These are phyloP conservation scores for Rosa chinensis DNA, from an alignment of 306 rosid genomes.

Conservation along the genomic window DNA sequence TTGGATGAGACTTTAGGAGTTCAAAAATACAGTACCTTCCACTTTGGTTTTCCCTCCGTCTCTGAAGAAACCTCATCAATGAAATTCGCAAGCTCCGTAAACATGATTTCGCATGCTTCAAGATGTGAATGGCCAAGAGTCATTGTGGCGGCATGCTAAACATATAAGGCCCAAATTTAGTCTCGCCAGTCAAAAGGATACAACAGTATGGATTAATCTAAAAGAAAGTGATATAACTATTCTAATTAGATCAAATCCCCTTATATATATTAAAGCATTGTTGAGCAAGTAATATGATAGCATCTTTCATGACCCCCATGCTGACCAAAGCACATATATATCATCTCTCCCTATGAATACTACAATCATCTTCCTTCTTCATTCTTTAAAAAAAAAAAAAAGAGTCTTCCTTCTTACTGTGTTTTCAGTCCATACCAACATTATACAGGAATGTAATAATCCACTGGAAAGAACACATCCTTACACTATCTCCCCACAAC, in stretches of 20 bases:
- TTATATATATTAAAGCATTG: background rate
- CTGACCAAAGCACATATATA: background rate
- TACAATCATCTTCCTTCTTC: background rate
- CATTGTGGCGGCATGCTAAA: slow-evolving; percentile 97
- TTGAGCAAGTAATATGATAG: slow-evolving; percentile 5
- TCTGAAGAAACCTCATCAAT: slow-evolving; percentile 86
- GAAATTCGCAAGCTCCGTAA: slow-evolving; percentile 84
- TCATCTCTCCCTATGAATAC: background rate
- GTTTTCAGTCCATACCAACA: background rate
- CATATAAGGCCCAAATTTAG: slow-evolving; percentile 25
- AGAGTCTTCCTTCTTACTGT: too few species aligned
- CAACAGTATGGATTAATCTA: background rate
- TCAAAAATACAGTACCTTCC: slow-evolving; percentile 69
- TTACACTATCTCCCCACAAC: background rate
- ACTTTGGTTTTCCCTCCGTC: slow-evolving; percentile 91
- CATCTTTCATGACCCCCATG: background rate
- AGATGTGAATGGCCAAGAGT: slow-evolving; percentile 97
- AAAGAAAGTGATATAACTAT: background rate
- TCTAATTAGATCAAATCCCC: background rate
- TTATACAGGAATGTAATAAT: background rate
- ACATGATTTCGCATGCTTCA: slow-evolving; percentile 92
- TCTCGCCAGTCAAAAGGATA: slow-evolving; percentile 12
- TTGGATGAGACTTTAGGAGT: slow-evolving; percentile 18
- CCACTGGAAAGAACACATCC: too few species aligned
- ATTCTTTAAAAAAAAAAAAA: too few species aligned